A percentile compares a stretch with the other conserved stretches of the same genome.
Conservation (phyloP, 2,329 filamentous ascomycete species). For the Colletotrichum graminicola region DNA sequence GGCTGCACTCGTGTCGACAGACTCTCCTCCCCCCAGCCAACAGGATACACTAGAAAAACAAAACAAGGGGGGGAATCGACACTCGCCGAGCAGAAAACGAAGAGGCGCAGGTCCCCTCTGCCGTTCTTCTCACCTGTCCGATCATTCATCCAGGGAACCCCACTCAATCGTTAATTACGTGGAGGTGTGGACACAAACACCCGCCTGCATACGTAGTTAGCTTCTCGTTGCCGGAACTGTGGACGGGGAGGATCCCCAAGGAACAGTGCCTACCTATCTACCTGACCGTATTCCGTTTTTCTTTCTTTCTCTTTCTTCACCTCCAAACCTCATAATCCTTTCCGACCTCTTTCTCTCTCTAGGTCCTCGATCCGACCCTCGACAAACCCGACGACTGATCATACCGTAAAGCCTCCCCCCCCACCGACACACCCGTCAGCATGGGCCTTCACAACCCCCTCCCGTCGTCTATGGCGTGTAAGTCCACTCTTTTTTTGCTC, state of each 20-base stretch:
- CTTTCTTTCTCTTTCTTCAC: constrained; percentile 12
- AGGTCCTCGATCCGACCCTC: background rate
- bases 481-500: constrained; percentile 53
- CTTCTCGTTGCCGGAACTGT: constrained; percentile 17
- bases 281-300: constrained; percentile 22
- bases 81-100: background rate
- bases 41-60: background rate
- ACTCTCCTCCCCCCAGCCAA: background rate
- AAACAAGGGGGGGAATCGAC: background rate
- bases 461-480: constrained; percentile 76
- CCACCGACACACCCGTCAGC: constrained; percentile 42
- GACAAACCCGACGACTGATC: background rate
- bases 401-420: constrained; percentile 5
- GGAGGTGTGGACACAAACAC: constrained; percentile 30
- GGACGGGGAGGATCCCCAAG: constrained; percentile 23
- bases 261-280: constrained; percentile 15
- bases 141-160: constrained; percentile 17
- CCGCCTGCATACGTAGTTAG: background rate
- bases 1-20: background rate
- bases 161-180: constrained; percentile 35
- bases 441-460: constrained; percentile 78
- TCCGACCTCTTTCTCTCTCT: constrained; percentile 10
- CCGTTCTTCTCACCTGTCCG: constrained; percentile 23
- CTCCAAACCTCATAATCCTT: constrained; percentile 6
- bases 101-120: constrained; percentile 38